These are phyloP conservation scores for Xylariaceae sp. DNA, from an alignment of 2,329 filamentous ascomycete genomes.

Conservation along the genomic window DNA sequence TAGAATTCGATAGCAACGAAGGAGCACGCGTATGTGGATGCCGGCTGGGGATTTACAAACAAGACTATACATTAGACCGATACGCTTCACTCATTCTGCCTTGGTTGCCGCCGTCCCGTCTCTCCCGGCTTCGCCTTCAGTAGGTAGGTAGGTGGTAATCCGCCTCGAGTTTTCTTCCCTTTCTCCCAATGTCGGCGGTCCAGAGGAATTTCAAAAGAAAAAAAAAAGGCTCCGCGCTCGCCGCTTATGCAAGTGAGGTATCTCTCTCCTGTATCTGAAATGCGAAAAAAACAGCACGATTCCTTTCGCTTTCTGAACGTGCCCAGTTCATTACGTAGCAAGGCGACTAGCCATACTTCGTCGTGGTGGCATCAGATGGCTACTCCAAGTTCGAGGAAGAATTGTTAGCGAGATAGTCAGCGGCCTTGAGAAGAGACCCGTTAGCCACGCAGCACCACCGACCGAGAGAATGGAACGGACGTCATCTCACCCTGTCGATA, in stretches of 20 bases:
- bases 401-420: conserved; percentile 48
- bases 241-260: conserved; percentile 20
- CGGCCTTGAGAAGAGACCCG: conserved; percentile 33
- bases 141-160: too few species aligned
- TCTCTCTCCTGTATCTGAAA: conserved; percentile 11
- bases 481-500: conserved; percentile 69
- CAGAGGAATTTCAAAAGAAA: conserved; percentile 3
- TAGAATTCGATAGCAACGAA: too few species aligned
- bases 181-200: conserved; percentile 4
- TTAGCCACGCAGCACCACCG: too few species aligned
- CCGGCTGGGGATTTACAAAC: conserved; percentile 12
- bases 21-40: conserved; percentile 8
- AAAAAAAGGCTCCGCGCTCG: conserved; percentile 6
- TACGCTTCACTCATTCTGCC: background rate
- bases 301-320: background rate
- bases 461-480: background rate
- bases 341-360: too few species aligned
- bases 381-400: conserved; percentile 21
- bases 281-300: conserved; percentile 1
- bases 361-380: too few species aligned
- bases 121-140: background rate
- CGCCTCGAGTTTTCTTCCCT: too few species aligned
- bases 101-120: background rate
- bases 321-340: too few species aligned
- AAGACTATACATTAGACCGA: conserved; percentile 14